A percentile compares a stretch with the other conserved stretches of the same genome.
phyloP scores from a whole-genome alignment of 1,139 yeast species.

The Kodamaea ohmeri region DNA sequence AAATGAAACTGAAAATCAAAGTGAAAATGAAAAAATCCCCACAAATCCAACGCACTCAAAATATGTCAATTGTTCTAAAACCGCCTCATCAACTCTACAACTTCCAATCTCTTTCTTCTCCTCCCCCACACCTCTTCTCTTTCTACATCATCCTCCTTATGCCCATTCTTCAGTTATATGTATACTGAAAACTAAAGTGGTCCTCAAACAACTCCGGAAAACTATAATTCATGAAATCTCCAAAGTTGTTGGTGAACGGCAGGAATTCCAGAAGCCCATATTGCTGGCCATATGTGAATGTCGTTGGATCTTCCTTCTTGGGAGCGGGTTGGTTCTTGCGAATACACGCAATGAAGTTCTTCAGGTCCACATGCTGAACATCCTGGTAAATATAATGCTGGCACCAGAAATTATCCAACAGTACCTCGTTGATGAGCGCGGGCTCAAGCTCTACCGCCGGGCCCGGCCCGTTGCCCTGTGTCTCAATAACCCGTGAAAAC shows the following conservation, averaged over 20 bases:
- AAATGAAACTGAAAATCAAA: not conserved
- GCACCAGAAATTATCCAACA: slow-evolving; percentile 16
- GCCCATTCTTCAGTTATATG: not conserved
- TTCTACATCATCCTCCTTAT: no score
- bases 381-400: slow-evolving; percentile 11
- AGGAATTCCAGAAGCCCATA: slow-evolving; percentile 4
- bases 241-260: slow-evolving; percentile 8
- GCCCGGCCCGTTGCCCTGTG: not conserved
- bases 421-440: slow-evolving; percentile 22
- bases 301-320: not conserved
- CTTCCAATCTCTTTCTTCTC: no score
- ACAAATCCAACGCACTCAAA: no score
- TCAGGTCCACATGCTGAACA: slow-evolving; percentile 4
- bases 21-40: no score
- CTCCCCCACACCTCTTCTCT: no score
- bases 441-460: slow-evolving; percentile 1
- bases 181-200: not conserved
- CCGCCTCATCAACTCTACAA: no score
- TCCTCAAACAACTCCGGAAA: slow-evolving; percentile 3
- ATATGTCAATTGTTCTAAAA: no score
- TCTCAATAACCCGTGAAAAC: slow-evolving; percentile 1
- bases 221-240: slow-evolving; percentile 6
- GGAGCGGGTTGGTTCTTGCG: slow-evolving; percentile 2
- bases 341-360: slow-evolving; percentile 6
- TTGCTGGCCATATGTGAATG: not conserved